Evolutionary conservation across 768 basidiomycete species (phyloP).

Genomic region (Russula dissimulans): DNA sequence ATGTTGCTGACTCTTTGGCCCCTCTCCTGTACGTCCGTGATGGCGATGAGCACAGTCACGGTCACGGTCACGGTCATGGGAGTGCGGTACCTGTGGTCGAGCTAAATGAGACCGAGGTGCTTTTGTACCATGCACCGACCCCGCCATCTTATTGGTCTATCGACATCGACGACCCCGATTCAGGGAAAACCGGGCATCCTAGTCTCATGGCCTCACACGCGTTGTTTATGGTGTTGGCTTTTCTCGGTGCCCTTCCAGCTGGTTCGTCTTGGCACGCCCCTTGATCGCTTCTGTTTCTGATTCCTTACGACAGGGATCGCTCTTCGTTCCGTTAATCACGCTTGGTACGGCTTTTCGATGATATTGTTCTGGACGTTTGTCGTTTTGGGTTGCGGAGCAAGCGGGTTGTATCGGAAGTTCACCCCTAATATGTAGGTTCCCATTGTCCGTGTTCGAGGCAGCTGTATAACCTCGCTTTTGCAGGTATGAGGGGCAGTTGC

Average conservation of each 20-base stretch:
- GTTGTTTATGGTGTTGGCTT: conserved; percentile 67
- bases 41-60: conserved; percentile 24
- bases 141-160: conserved; percentile 78
- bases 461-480: not conserved
- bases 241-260: conserved; percentile 73
- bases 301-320: conserved; percentile 50
- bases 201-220: conserved; percentile 66
- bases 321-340: conserved; percentile 67
- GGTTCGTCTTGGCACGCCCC: conserved; percentile 37
- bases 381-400: conserved; percentile 56
- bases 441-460: conserved; percentile 25
- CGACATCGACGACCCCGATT: conserved; percentile 53
- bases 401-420: conserved; percentile 62
- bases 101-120: conserved; percentile 72
- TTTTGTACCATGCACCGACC: conserved; percentile 53
- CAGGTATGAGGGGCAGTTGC: conserved; percentile 61
- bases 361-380: conserved; percentile 53
- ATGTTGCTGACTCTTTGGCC: not conserved
- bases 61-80: conserved; percentile 38
- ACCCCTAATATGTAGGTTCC: conserved; percentile 74
- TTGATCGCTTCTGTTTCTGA: not conserved
- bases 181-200: conserved; percentile 42
- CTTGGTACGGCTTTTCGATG: conserved; percentile 50
- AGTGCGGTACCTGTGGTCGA: conserved; percentile 42
- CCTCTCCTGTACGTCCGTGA: not conserved